Evolutionary conservation across 345 rosid genomes (phyloP).

Genomic region (Lepidium aucheri): DNA sequence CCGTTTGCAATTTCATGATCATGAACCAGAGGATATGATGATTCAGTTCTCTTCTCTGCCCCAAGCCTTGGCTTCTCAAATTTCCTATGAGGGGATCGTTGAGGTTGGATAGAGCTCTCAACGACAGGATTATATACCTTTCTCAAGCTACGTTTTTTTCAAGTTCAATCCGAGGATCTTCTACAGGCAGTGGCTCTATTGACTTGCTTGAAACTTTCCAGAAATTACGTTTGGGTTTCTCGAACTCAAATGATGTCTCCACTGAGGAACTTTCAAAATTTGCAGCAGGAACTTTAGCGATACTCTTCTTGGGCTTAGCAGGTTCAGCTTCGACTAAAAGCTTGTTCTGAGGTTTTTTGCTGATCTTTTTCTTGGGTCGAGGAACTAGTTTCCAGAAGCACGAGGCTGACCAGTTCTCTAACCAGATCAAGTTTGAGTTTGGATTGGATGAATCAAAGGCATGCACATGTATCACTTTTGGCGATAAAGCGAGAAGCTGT

Average conservation of each 20-base stretch:
- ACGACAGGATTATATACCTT: conserved; percentile 67
- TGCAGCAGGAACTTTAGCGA: conserved; percentile 50
- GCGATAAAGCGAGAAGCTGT: conserved; percentile 77
- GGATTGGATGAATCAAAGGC: conserved; percentile 45
- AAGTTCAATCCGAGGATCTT: conserved; percentile 74
- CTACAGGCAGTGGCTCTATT: conserved; percentile 47
- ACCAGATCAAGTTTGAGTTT: conserved; percentile 66
- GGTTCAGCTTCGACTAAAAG: conserved; percentile 42
- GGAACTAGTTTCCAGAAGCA: conserved; percentile 67
- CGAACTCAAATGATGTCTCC: conserved; percentile 47
- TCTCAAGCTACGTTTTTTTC: conserved; percentile 87
- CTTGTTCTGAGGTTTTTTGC: conserved; percentile 46
- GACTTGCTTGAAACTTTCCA: conserved; percentile 53
- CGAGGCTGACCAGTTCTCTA: conserved; percentile 74
- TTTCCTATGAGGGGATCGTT: conserved; percentile 48
- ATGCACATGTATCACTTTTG: conserved; percentile 49
- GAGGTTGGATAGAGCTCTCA: conserved; percentile 52
- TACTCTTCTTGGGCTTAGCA: conserved; percentile 54
- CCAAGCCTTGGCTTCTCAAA: conserved; percentile 44
- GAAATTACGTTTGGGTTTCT: conserved; percentile 59
- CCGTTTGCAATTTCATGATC: conserved; percentile 25
- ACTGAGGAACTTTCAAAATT: conserved; percentile 34
- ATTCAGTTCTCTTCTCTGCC: conserved; percentile 33
- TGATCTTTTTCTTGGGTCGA: conserved; percentile 40
- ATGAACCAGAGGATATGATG: conserved; percentile 22